Conservation (phyloP, 176 grass and related monocot species). For the Tillandsia leiboldiana region DNA sequence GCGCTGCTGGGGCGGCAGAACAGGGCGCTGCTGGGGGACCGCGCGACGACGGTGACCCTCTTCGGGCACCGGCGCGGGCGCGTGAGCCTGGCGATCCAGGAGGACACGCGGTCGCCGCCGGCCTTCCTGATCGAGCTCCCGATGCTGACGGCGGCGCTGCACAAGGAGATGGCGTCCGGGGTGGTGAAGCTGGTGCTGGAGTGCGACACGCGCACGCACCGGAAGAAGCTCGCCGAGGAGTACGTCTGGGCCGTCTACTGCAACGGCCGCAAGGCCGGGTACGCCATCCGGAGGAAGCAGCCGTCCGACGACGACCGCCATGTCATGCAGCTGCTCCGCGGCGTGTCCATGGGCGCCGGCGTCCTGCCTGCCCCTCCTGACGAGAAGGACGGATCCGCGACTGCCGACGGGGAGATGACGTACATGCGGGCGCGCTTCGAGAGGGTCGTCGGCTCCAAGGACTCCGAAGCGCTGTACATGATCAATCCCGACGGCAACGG, state of each 20-base stretch:
- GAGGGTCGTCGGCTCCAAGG: slow-evolving; percentile 82
- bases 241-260: slow-evolving; percentile 96
- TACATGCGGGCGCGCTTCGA: slow-evolving; percentile 92
- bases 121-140: slow-evolving; percentile 83
- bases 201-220: slow-evolving; percentile 77
- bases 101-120: slow-evolving; percentile 76
- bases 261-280: slow-evolving; percentile 86
- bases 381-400: slow-evolving; percentile 34
- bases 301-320: slow-evolving; percentile 68
- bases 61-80: slow-evolving; percentile 68
- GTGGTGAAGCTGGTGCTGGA: slow-evolving; percentile 80
- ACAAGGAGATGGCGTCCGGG: slow-evolving; percentile 78
- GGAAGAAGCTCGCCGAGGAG: slow-evolving; percentile 66
- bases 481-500: slow-evolving; percentile 67
- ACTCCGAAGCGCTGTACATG: slow-evolving; percentile 97
- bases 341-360: slow-evolving; percentile 91
- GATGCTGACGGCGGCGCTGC: slow-evolving; percentile 59
- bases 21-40: slow-evolving; percentile 60
- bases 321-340: slow-evolving; percentile 71
- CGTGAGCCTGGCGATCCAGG: slow-evolving; percentile 71
- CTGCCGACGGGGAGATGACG: slow-evolving; percentile 70
- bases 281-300: slow-evolving; percentile 79
- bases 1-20: slow-evolving; percentile 59
- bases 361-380: slow-evolving; percentile 65
- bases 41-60: slow-evolving; percentile 67